Evolutionary conservation across 352 stramenopile species (phyloP).

Genomic region (Phytophthora tentaculata): DNA sequence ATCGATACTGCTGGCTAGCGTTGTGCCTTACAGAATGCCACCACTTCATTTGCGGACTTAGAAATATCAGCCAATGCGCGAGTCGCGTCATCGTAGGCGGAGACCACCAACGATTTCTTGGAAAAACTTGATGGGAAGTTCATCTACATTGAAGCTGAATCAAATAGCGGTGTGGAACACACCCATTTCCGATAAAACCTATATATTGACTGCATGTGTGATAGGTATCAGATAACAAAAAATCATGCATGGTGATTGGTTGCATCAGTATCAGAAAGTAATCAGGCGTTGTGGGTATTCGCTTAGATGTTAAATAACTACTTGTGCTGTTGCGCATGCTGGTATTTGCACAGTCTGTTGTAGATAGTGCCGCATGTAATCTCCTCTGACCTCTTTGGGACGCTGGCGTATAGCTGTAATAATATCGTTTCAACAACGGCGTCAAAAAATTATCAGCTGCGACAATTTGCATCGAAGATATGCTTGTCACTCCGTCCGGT

Average conservation of each 20-base stretch:
- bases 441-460: constrained; percentile 3
- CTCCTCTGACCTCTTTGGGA: not conserved
- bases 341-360: constrained; percentile 3
- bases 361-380: not conserved
- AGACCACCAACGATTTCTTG: no score
- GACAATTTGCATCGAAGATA: not conserved
- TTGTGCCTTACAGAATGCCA: no score
- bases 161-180: no score
- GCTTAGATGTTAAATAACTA: not conserved
- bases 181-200: no score
- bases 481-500: not conserved
- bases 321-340: not conserved
- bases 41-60: no score
- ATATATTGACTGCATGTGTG: constrained; percentile 6
- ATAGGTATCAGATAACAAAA: constrained; percentile 11
- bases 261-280: not conserved
- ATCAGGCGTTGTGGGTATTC: no score
- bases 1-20: no score
- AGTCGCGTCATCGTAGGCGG: no score
- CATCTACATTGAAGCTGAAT: no score
- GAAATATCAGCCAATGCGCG: no score
- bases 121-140: no score
- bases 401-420: not conserved
- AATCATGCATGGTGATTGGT: not conserved
- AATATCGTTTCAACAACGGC: not conserved